Conservation (phyloP, 257 asterid species). For the Perilla frutescens region DNA sequence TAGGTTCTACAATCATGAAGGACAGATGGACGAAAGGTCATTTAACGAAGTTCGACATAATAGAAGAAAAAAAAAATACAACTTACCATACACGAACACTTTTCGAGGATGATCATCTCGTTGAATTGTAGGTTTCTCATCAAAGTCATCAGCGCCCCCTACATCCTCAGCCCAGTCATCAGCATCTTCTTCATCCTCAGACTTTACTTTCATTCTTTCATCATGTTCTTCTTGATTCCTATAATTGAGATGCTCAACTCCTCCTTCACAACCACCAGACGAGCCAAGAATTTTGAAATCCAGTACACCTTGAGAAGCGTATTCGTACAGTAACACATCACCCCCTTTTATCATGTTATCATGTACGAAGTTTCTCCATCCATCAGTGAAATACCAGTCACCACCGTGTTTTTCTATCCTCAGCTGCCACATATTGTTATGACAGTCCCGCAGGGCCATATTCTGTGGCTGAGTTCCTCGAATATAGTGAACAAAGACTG, state of each 20-base stretch:
- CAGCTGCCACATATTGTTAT: conserved; percentile 39
- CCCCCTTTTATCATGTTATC: conserved; percentile 33
- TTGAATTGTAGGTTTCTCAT: not conserved
- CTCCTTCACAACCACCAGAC: conserved; percentile 4
- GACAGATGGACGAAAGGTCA: not conserved
- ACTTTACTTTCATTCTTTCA: not conserved
- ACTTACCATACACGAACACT: conserved; percentile 15
- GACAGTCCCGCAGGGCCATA: conserved; percentile 29
- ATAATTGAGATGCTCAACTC: not conserved
- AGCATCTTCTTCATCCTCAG: not conserved
- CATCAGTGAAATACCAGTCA: conserved; percentile 34
- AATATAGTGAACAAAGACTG: not conserved
- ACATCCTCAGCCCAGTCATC: too few relatives aligned
- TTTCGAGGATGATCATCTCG: not conserved
- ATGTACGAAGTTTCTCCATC: conserved; percentile 37
- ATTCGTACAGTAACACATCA: conserved; percentile 31
- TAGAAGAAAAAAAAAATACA: not conserved
- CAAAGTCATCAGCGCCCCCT: not conserved
- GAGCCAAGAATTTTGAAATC: conserved; percentile 28
- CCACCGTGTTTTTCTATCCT: conserved; percentile 22
- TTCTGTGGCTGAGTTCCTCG: conserved; percentile 12
- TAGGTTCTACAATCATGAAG: not conserved
- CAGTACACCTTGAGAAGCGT: conserved; percentile 14
- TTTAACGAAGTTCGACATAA: not conserved
- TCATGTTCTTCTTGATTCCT: not conserved